A percentile compares a stretch with the other conserved stretches of the same genome.
Conservation (phyloP, 768 basidiomycete genomes). For the Auriculariales sp. region DNA sequence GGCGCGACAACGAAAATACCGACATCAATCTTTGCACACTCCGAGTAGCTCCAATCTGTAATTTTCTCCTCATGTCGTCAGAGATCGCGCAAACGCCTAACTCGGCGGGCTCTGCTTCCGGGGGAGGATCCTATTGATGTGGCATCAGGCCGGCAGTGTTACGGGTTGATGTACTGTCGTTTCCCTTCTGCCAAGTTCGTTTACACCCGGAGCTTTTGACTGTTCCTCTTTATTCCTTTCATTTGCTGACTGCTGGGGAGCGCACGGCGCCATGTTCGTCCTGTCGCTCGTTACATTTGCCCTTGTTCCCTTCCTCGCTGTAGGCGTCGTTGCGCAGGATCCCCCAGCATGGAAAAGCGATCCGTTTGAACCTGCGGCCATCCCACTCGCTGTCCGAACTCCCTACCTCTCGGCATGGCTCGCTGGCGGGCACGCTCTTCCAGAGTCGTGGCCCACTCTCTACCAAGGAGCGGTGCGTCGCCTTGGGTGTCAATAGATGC, state of each 20-base stretch:
- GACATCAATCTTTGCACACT: too few relatives aligned
- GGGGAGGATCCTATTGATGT: too few relatives aligned
- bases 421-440: not conserved
- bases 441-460: slow-evolving; percentile 6
- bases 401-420: slow-evolving; percentile 13
- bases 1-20: too few relatives aligned
- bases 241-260: not conserved
- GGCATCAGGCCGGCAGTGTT: too few relatives aligned
- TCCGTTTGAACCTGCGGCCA: slow-evolving; percentile 11
- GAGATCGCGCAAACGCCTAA: too few relatives aligned
- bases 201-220: too few relatives aligned
- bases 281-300: not conserved
- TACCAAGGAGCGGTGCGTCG: slow-evolving; percentile 7
- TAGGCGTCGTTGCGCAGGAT: not conserved
- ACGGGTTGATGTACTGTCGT: too few relatives aligned
- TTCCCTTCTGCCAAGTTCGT: too few relatives aligned
- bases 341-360: not conserved
- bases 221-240: not conserved
- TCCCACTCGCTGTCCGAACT: slow-evolving; percentile 15
- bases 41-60: too few relatives aligned
- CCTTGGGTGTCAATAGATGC: not conserved
- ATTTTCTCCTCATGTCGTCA: too few relatives aligned
- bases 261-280: not conserved
- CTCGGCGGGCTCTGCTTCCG: too few relatives aligned
- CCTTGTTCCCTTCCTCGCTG: not conserved